A percentile compares a stretch with the other conserved stretches of the same genome.
Conservation (phyloP, 2,329 filamentous ascomycete species). For the Ambrosiella xylebori region DNA sequence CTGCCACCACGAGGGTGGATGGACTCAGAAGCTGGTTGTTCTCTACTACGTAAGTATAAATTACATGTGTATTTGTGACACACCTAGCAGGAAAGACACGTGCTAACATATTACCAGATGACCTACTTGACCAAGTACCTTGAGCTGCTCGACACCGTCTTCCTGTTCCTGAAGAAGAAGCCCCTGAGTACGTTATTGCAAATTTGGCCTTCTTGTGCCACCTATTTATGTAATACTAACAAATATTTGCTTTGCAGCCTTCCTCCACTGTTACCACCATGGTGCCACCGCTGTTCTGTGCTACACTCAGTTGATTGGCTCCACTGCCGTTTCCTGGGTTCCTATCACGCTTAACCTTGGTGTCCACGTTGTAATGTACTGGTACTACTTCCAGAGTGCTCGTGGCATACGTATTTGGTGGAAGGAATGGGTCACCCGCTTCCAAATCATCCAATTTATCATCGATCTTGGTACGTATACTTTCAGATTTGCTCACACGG, state of each 20-base stretch:
- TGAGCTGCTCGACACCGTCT: conserved; percentile 86
- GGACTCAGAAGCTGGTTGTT: conserved; percentile 83
- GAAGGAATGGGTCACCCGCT: conserved; percentile 98
- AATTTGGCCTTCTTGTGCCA: conserved; percentile 19
- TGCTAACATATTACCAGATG: conserved; percentile 37
- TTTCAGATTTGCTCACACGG: background rate
- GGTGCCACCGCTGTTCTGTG: conserved; percentile 91
- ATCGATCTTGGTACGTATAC: conserved; percentile 69
- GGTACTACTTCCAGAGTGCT: conserved; percentile 99
- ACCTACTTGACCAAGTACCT: conserved; percentile 98
- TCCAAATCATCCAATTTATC: conserved; percentile 94
- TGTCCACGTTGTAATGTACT: conserved; percentile 99
- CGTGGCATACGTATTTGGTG: conserved; percentile 94
- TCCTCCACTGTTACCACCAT: conserved; percentile 98
- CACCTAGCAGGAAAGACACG: background rate
- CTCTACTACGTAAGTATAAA: conserved; percentile 75
- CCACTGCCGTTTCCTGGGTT: conserved; percentile 89
- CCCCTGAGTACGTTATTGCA: conserved; percentile 42
- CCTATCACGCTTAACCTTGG: conserved; percentile 80
- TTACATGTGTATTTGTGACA: background rate
- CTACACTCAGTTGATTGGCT: conserved; percentile 90
- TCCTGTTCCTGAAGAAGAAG: conserved; percentile 99
- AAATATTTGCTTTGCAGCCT: conserved; percentile 28
- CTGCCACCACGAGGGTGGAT: conserved; percentile 66
- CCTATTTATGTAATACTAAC: conserved; percentile 1